Conservation (phyloP, 129 eudicot species). For the Solidago caesia region DNA sequence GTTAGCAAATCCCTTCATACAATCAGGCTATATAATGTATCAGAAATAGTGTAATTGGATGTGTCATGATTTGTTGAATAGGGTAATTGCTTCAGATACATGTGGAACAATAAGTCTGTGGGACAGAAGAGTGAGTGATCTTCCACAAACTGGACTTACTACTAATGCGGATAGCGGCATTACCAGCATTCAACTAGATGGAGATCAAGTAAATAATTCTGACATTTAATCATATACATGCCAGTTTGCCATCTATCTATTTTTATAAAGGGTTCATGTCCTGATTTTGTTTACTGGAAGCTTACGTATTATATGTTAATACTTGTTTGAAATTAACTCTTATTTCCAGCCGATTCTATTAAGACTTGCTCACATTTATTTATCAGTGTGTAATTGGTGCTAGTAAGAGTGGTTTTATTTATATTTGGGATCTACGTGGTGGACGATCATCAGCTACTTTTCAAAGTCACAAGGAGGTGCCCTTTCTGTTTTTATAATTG, state of each 20-base stretch:
- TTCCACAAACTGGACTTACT: constrained; percentile 70
- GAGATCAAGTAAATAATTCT: constrained; percentile 56
- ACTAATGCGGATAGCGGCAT: constrained; percentile 51
- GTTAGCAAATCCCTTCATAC: too few species aligned
- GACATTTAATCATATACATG: not conserved
- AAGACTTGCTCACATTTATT: constrained; percentile 9
- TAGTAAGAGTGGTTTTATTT: constrained; percentile 67
- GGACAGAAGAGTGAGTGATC: constrained; percentile 76
- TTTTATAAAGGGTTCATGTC: constrained; percentile 8
- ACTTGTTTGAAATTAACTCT: not conserved
- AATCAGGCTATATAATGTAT: too few species aligned
- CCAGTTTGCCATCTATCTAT: not conserved
- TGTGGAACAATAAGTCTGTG: constrained; percentile 69
- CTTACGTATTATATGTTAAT: not conserved
- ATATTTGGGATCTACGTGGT: constrained; percentile 96
- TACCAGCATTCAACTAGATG: constrained; percentile 74
- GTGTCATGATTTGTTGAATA: constrained; percentile 29
- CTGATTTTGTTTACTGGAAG: constrained; percentile 9
- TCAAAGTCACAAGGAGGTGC: constrained; percentile 77
- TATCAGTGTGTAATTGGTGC: constrained; percentile 80
- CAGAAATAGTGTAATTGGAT: not conserved
- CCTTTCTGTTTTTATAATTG: not conserved
- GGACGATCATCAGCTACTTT: constrained; percentile 80
- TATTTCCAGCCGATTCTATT: not conserved
- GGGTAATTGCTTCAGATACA: constrained; percentile 85